Conservation (phyloP, 1,284 basidiomycete species). For the Tilletia setariae region DNA sequence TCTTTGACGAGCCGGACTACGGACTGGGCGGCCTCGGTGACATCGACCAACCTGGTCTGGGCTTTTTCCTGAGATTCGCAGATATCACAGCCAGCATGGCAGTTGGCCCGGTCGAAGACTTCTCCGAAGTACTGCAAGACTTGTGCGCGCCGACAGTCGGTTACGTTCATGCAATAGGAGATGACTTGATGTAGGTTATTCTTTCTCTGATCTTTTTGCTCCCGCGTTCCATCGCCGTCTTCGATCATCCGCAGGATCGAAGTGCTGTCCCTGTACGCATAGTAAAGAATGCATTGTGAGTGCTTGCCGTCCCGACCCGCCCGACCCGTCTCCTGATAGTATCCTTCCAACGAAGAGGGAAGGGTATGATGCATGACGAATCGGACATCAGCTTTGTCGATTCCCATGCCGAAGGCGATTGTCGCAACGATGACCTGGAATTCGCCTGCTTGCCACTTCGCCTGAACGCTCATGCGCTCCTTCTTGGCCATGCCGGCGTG, state of each 20-base stretch:
- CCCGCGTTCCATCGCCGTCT: slow-evolving; percentile 57
- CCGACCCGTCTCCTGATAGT: slow-evolving; percentile 80
- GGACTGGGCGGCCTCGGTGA: slow-evolving; percentile 11
- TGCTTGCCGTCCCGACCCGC: slow-evolving; percentile 72
- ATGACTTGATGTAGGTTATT: slow-evolving; percentile 65
- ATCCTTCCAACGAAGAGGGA: slow-evolving; percentile 68
- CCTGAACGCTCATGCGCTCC: slow-evolving; percentile 68
- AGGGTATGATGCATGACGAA: slow-evolving; percentile 73
- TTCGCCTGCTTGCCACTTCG: slow-evolving; percentile 71
- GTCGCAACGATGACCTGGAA: slow-evolving; percentile 88
- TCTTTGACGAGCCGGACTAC: slow-evolving; percentile 59
- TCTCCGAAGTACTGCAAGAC: slow-evolving; percentile 72
- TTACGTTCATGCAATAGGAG: slow-evolving; percentile 74
- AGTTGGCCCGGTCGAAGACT: slow-evolving; percentile 63
- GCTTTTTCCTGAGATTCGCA: slow-evolving; percentile 57
- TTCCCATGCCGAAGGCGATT: slow-evolving; percentile 86
- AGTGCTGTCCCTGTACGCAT: slow-evolving; percentile 61
- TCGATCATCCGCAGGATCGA: slow-evolving; percentile 62
- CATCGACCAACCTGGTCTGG: slow-evolving; percentile 18
- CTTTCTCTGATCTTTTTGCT: slow-evolving; percentile 64
- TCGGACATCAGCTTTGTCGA: slow-evolving; percentile 81
- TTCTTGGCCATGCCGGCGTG: slow-evolving; percentile 73
- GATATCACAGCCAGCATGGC: slow-evolving; percentile 71
- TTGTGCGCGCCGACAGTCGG: slow-evolving; percentile 80
- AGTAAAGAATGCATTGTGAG: slow-evolving; percentile 58